phyloP scores from a whole-genome alignment of 1,284 basidiomycete genomes.

The Microbotryomycetes sp. region DNA sequence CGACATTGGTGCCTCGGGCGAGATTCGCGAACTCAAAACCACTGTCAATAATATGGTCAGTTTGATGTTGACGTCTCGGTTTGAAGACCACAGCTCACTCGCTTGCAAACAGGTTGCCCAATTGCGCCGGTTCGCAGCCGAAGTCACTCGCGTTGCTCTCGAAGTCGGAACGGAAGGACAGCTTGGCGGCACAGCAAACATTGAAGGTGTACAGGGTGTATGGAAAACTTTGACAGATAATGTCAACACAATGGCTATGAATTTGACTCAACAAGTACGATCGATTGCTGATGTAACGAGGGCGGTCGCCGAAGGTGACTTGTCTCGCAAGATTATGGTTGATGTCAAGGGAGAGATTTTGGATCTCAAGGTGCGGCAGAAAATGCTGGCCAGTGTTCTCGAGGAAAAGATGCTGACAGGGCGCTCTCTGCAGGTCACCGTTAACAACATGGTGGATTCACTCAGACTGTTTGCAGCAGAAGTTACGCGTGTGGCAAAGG shows the following conservation, averaged over 20 bases:
- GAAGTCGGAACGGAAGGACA: conserved; percentile 43
- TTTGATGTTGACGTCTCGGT: background rate
- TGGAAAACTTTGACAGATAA: conserved; percentile 42
- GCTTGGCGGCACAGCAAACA: conserved; percentile 47
- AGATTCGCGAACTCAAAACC: conserved; percentile 84
- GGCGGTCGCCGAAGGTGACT: conserved; percentile 89
- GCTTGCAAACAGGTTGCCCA: conserved; percentile 59
- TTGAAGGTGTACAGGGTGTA: conserved; percentile 46
- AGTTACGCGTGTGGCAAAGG: conserved; percentile 87
- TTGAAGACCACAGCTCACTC: background rate
- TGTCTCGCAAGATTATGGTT: conserved; percentile 93
- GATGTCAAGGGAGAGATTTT: conserved; percentile 94
- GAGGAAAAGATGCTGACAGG: no score
- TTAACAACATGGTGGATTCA: conserved; percentile 81
- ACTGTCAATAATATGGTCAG: conserved; percentile 93
- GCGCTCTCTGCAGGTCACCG: conserved; percentile 19
- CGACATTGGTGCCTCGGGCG: conserved; percentile 91
- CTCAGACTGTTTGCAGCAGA: conserved; percentile 90
- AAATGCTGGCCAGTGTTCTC: no score
- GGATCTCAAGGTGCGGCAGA: conserved; percentile 70
- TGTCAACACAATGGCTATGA: conserved; percentile 49
- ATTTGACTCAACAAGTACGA: conserved; percentile 69
- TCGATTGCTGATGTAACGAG: conserved; percentile 32
- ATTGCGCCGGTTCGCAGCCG: conserved; percentile 81
- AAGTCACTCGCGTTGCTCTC: conserved; percentile 85